Evolutionary conservation across 306 rosid species (phyloP), one percentile per base, ranked within the genome.

Genomic region (Rosa rugosa): DNA sequence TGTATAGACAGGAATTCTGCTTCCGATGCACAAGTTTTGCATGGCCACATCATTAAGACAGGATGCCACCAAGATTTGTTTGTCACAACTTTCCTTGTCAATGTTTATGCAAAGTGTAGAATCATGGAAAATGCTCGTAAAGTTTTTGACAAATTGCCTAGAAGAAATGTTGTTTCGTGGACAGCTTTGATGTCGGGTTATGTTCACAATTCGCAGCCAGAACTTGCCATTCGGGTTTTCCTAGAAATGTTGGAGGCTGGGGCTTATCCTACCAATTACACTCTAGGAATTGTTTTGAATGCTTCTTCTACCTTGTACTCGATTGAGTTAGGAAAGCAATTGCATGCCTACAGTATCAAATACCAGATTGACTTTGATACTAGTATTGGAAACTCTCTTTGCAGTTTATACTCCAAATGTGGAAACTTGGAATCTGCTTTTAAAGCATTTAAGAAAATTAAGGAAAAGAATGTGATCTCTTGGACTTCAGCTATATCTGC

Each of bases 401-500:
- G 96, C 80, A 90, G 94, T 76, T 85, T 95, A n/a, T 95, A 92
- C 86, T 86, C 97, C 38, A 92, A 91, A 82, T 82, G 80, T 72
- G 82, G 94, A 23, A 79, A 64, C 36, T 81, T 95, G 86, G 83
- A 83, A 14, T 74, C 72, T 12, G 90, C 91, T 51, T 71, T 91
- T 25, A 92, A 75, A 82, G 87, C 89, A 25, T 95, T 95, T 65
- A 75, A 80, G 79, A 84, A 83, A 76, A 85, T 92, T 67, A 53
- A 81, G 36, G 90, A 90, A 73, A 90, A 91, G 82, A 73, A 91
- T 84, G 96, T 92, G 59, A 85, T 95, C 79, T 95, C 99, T 0
- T 95, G 99, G 99, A 92, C 96, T 59, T 79, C 92, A 0, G 86
- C 88, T 72, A 81, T 95, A 68, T 84, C 98, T 45, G 90, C 99